Base-by-base conservation (phyloP, 225 moss, liverwort and hornwort genomes). In the Asterella californica region DNA sequence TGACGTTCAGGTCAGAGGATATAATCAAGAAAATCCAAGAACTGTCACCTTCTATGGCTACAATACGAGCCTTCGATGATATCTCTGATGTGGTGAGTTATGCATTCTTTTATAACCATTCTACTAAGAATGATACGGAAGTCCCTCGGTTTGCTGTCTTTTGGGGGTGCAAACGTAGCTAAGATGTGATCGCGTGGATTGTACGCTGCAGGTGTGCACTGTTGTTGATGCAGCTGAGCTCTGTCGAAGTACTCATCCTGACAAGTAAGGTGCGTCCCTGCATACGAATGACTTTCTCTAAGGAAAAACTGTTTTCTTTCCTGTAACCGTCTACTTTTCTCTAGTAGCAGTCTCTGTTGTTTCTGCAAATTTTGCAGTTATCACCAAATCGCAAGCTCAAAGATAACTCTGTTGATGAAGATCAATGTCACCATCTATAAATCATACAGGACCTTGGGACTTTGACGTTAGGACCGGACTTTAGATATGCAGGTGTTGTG, bases 261-360 rank as follows among this genome's bases (percentile, higher is more conserved):
- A 99, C 97, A 99, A 95, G 97, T 97, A 97, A 97, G 97, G 97
- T 97, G 92, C 84, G 93, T 88, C 92, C 90, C 86, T 93, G 86
- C 88, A 86, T 82, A 89, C 87, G 78, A 36, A 70, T 84, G 24
- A 54, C 73, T 64, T 74, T 37, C 30, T 74, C 21, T 50, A 50
- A n/a, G 42, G 10, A 48, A 4, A 61, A 12, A n/a, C 47, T 48
- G 4, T 57, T 74, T 42, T 7, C 32, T 50, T 50, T 17, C 42
- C 46, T 30, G 38, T 57, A 15, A 4, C 15, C 27, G 53, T 9
- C 24, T 34, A 18, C 10, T 57, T 19, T 57, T 18, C 33, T 34
- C 4, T 21, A 55, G 27, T 25, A 45, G 70, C 9, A 75, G 9
- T 9, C 4, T 74, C 29, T 34, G 50, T 37, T 74, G 34, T 32